These are phyloP conservation scores for Skeletonema marinoi DNA, from an alignment of 108 stramenopile species.

Conservation along the genomic window DNA sequence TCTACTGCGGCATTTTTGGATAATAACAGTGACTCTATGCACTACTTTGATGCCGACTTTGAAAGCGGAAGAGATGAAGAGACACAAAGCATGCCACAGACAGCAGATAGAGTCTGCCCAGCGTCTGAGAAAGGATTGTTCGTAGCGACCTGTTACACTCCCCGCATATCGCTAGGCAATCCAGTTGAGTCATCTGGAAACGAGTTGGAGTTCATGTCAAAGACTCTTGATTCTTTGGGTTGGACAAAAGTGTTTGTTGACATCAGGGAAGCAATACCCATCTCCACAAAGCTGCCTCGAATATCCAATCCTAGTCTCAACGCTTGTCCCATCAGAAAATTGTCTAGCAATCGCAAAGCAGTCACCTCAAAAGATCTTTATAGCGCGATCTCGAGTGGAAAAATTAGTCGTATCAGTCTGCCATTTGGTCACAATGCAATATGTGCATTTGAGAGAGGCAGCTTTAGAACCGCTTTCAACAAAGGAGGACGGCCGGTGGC, in stretches of 20 bases:
- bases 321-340: constrained; percentile 13
- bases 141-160: constrained; percentile 38
- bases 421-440: constrained; percentile 81
- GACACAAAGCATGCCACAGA: background rate
- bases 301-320: constrained; percentile 5
- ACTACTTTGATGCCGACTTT: constrained; percentile 39
- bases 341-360: constrained; percentile 40
- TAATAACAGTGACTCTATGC: constrained; percentile 52
- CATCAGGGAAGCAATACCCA: constrained; percentile 57
- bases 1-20: constrained; percentile 82
- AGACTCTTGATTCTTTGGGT: constrained; percentile 68
- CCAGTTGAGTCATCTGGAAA: background rate
- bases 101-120: constrained; percentile 4
- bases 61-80: constrained; percentile 1
- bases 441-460: constrained; percentile 69
- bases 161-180: background rate
- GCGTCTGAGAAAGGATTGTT: constrained; percentile 28
- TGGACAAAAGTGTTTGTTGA: constrained; percentile 85
- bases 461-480: constrained; percentile 47
- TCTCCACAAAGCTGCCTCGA: constrained; percentile 19
- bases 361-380: constrained; percentile 31
- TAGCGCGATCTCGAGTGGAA: constrained; percentile 12
- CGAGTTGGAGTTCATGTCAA: constrained; percentile 45
- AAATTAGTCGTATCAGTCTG: constrained; percentile 9
- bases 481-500: constrained; percentile 63